A percentile compares a stretch with the other conserved stretches of the same genome.
Conservation (phyloP, 805 yeast species). For the Kazachstania martiniae region DNA sequence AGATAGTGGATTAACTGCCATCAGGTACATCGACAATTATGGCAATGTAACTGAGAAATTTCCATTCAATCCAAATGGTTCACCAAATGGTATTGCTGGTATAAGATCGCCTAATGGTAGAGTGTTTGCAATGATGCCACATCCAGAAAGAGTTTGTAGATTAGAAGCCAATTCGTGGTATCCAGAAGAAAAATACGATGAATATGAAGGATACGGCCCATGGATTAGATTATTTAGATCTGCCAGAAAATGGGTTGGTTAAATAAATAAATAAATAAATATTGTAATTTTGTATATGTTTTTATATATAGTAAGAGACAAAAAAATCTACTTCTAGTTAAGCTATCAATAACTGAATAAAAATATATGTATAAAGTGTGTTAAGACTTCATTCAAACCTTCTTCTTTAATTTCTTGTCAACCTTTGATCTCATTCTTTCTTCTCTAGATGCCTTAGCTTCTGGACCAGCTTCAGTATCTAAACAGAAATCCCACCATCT, state of each 20-base stretch:
- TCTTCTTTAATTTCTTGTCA: conserved; percentile 34
- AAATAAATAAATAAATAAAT: conserved; percentile 2
- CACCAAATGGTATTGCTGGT: conserved; percentile 89
- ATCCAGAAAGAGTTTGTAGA: conserved; percentile 91
- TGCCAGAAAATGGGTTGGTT: conserved; percentile 87
- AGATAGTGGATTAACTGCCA: conserved; percentile 44
- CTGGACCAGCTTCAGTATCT: conserved; percentile 84
- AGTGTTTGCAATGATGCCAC: conserved; percentile 98
- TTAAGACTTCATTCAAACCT: conserved; percentile 1
- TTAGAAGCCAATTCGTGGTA: conserved; percentile 86
- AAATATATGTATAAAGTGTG: not conserved
- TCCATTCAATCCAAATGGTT: conserved; percentile 95
- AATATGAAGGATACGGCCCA: conserved; percentile 83
- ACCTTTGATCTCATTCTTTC: conserved; percentile 46
- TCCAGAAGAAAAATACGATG: conserved; percentile 47
- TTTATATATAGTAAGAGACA: not conserved
- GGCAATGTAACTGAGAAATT: conserved; percentile 73
- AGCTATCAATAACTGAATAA: not conserved
- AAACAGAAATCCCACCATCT: conserved; percentile 90
- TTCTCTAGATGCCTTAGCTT: conserved; percentile 68
- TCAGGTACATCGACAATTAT: conserved; percentile 83
- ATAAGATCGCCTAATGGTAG: conserved; percentile 84
- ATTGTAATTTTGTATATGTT: not conserved
- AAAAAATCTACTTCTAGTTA: not conserved
- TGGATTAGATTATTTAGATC: conserved; percentile 90